These are phyloP conservation scores for Aphanomyces astaci DNA, from an alignment of 352 stramenopile species.

Conservation along the genomic window DNA sequence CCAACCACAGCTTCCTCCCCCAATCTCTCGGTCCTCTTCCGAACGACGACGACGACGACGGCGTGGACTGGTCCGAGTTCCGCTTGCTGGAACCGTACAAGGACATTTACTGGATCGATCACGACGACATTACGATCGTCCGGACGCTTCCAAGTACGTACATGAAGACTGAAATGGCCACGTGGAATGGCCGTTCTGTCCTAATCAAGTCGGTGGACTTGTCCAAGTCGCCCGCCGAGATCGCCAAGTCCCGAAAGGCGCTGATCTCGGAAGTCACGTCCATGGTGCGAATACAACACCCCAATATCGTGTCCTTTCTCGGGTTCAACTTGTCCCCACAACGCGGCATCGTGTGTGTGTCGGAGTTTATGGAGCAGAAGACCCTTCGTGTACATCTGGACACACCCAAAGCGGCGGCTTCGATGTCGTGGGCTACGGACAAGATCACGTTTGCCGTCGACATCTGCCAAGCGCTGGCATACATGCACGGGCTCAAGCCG, in stretches of 20 bases:
- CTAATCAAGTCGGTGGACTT: constrained; percentile 12
- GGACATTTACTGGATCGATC: neutral
- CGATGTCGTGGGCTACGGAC: neutral
- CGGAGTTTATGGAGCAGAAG: constrained; percentile 5
- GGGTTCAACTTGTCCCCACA: constrained; percentile 8
- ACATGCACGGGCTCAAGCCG: constrained; percentile 17
- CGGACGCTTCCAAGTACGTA: neutral
- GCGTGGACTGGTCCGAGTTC: neutral
- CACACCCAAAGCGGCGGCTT: constrained; percentile 2
- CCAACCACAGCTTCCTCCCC: neutral
- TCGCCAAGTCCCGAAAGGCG: constrained; percentile 10
- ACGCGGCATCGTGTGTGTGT: constrained; percentile 2
- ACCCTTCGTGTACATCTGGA: constrained; percentile 6
- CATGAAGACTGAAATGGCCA: constrained; percentile 17
- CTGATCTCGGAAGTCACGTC: constrained; percentile 8
- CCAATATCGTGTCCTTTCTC: constrained; percentile 11
- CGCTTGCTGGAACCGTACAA: neutral
- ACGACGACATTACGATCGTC: neutral
- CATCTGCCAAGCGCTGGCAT: constrained; percentile 1
- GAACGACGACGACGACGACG: neutral
- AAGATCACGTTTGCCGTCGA: constrained; percentile 18
- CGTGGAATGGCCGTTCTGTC: neutral
- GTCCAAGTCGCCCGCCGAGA: neutral
- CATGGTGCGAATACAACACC: constrained; percentile 14
- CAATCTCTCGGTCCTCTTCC: neutral